Evolutionary conservation across 179 eudicot genomes (phyloP), one percentile per base, ranked within the genome.

Genomic region (Gypsophila paniculata): DNA sequence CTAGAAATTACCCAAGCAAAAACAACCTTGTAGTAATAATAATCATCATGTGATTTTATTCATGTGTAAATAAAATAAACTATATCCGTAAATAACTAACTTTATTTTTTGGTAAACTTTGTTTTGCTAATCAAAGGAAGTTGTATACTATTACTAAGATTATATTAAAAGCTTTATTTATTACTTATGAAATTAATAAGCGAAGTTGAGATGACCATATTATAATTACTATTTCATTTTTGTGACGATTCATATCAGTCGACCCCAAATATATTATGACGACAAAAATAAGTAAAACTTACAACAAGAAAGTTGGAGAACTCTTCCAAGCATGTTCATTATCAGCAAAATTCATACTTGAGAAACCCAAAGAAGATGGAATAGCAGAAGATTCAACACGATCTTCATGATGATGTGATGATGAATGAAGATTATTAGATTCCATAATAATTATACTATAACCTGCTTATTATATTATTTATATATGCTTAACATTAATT

Each of bases 371-470:
- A 70, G 78, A 62, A 69, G 68, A 6, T 60, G 55, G 61, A 51
- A 44, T 52, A 69, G 26, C 69, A 76, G 81, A 77, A 68, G 84
- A 77, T 46, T 54, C 81, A 74, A 57, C 84, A 75, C 85, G 67
- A 68, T 73, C 82, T 73, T 85, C 84, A 64, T 70, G 80, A 58
- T 74, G 85, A 21, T 83, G 83, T 8, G 75, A 79, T 61, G 72
- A 23, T 38, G 57, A 57, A 61, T 81, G 82, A 77, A 88, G 85
- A 73, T 76, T 72, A 83, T 83, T 78, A 81, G 89, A 85, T 61
- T 91, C 91, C 97, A 91, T 90, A 14, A 91, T 90, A 14, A 13
- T 49, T 12, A 48, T 67, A 21, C 66, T 77, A 11, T 61, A 46
- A 38, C 73, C 62, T 54, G 67, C 23, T 53, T 57, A 55, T 36